Conservation (phyloP, 1,284 basidiomycete species). For the Tylopilus sp. region DNA sequence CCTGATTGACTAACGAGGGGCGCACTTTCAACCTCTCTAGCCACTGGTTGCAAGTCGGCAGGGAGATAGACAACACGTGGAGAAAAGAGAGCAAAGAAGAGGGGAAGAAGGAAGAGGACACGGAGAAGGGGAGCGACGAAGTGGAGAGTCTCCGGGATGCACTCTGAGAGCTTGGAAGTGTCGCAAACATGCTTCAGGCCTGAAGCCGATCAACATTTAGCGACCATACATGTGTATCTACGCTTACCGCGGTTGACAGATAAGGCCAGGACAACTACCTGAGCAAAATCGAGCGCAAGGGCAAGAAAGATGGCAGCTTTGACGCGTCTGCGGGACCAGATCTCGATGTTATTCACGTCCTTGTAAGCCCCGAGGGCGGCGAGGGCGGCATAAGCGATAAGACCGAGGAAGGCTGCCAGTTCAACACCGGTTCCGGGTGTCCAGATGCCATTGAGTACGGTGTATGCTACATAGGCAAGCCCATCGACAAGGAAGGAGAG, state of each 20-base stretch:
- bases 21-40: constrained; percentile 21
- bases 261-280: constrained; percentile 52
- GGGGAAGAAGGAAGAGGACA: constrained; percentile 55
- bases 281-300: constrained; percentile 55
- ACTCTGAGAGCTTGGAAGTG: constrained; percentile 34
- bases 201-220: not conserved
- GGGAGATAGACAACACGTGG: constrained; percentile 61
- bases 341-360: constrained; percentile 63
- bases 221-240: not conserved
- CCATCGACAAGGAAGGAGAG: constrained; percentile 86
- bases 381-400: constrained; percentile 63
- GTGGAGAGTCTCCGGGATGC: constrained; percentile 51
- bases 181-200: constrained; percentile 27
- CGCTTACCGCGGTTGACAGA: constrained; percentile 46
- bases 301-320: constrained; percentile 51
- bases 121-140: constrained; percentile 62
- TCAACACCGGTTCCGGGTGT: constrained; percentile 62
- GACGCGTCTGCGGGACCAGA: constrained; percentile 64
- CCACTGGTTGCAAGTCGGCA: constrained; percentile 33
- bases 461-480: constrained; percentile 59
- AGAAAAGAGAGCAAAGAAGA: constrained; percentile 52
- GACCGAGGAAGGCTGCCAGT: constrained; percentile 60
- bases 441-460: constrained; percentile 65
- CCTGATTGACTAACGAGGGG: constrained; percentile 30
- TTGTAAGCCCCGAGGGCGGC: constrained; percentile 74